Base-by-base conservation (phyloP, 306 rosid genomes). In the Fagus sylvatica region DNA sequence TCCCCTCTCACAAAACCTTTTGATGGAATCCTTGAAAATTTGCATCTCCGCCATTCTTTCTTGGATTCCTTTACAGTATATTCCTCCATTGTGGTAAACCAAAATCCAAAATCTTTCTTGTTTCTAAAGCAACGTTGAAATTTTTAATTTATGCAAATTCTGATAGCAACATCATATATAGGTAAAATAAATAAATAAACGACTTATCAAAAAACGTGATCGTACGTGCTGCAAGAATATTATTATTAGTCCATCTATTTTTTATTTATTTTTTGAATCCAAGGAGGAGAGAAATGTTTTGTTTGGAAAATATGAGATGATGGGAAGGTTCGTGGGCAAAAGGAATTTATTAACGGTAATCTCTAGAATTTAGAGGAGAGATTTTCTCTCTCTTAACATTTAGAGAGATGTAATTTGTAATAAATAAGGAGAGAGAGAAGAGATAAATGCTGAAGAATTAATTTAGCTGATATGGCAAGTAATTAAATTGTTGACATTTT, bases 241-340 rank as follows among this genome's bases (percentile, higher is more conserved):
- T 1, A 6, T 13, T 12, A n/a, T 5, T 3, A 48, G 4, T 51
- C 10, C 17, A 17, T 1, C 1, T 11, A 11, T 12, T 3, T 22
- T 22, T 22, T 22, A 22, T 22, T 22, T 22, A 22, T 4, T 53
- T 33, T 55, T 7, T 28, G 73, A 30, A 69, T 3, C 64, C 40
- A 87, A 85, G 68, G 91, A 85, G 71, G 93, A 88, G 59, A 79
- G 80, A 65, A 59, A 76, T 4, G 74, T 82, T 32, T 36, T 90
- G 87, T 88, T 90, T 69, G 91, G 79, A 6, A 88, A 87, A 53
- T 93, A 89, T 37, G 96, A 93, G 79, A 84, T 22, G 28, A 22
- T 83, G 74, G 96, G 96, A 12, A 85, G 88, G 85, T 64, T 90
- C 0, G 74, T 93, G 28, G 98, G 96, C 2, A 89, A 87, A 62